Conservation (phyloP, 73 alveolate genomes). For the Vitrella brassicaformis region DNA sequence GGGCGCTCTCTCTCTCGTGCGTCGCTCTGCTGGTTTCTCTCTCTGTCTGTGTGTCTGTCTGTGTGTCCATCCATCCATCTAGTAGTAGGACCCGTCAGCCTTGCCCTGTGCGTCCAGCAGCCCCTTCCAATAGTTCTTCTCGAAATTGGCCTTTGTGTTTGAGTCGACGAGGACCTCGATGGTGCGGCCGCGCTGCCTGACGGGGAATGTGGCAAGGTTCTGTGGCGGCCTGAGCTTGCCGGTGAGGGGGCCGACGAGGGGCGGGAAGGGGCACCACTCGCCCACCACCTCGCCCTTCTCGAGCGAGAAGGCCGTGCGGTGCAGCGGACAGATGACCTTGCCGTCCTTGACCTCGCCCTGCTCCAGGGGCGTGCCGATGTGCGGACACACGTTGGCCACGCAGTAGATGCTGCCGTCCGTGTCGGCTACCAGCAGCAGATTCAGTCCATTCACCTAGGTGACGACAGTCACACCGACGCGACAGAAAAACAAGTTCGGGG, state of each 20-base stretch:
- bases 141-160: not conserved
- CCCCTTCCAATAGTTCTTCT: not conserved
- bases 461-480: no score
- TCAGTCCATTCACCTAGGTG: no score
- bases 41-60: no score
- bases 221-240: not conserved
- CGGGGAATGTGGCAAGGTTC: not conserved
- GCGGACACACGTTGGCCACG: not conserved
- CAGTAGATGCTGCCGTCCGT: not conserved
- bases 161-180: not conserved
- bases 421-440: not conserved
- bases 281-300: not conserved
- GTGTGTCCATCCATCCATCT: not conserved
- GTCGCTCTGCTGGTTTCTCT: no score
- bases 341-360: not conserved
- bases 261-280: conserved; percentile 2
- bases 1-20: no score
- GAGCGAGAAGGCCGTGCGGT: not conserved
- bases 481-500: no score
- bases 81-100: not conserved
- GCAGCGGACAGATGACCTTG: not conserved
- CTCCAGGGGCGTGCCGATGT: not conserved
- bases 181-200: not conserved
- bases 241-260: conserved; percentile 1
- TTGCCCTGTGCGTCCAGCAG: not conserved